Evolutionary conservation across 306 rosid species (phyloP), one percentile per base, ranked within the genome.

Genomic region (Cucumis hystrix): DNA sequence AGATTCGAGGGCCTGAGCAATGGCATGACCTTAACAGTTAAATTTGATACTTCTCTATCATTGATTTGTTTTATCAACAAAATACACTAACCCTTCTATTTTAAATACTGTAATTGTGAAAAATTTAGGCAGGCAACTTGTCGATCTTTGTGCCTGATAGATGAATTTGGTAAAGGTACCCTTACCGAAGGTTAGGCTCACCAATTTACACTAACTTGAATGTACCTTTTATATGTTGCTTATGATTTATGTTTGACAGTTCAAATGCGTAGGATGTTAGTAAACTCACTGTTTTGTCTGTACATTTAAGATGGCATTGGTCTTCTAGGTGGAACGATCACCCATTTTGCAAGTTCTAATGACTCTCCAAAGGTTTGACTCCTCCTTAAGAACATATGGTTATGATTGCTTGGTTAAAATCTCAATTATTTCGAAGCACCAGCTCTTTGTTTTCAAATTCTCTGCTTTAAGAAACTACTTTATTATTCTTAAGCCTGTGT

Each of bases 121-220:
- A 83, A 59, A 75, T 49, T 76, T 88, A 95, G 98, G 92, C 97
- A 89, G 83, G 93, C 98, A 66, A 95, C 95, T 74, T 83, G 96
- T 63, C 83, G 80, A 75, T 95, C 99, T 67, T 30, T 90, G 77
- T 92, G 99, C 83, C 81, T 90, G 63, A 81, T 92, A 79, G 99
- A 95, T 84, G 99, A 95, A 86, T 95, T 92, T 85, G 99, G 97
- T 80, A 95, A 92, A 89, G 97, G 99, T 41, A 95, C 97, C 76
- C 99, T 92, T 66, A 92, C 93, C 51, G 99, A 92, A 95, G 97
- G 97, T 95, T 83, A 74, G 92, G 78, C 84, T 84, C 84, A 76
- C 78, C 72, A 55, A 35, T 59, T 56, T 70, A 49, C 83, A 78
- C 75, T 62, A 55, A 40, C 51, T 72, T 61, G 61, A 76, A 43